Evolutionary conservation across 495 filamentous ascomycete genomes (phyloP), one percentile per base, ranked within the genome.

Genomic region (Hypomontagnella monticulosa): DNA sequence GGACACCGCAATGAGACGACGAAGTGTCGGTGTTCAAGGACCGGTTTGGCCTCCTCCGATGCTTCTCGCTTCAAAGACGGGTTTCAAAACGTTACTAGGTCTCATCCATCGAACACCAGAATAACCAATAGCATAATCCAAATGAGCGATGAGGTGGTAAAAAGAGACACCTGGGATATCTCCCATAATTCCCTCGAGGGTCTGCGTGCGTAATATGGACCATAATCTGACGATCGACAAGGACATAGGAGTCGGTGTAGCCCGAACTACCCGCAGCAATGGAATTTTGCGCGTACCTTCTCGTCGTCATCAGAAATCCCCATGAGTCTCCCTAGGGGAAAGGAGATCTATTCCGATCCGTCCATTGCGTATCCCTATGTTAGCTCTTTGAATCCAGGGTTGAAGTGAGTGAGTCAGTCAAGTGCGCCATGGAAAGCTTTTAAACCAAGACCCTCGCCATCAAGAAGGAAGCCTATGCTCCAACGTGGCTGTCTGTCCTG

Each of bases 401-500:
- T 27, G 34, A 15, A 41, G 49, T n/a, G 30, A 12, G 4, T 52
- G n/a, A 19, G 9, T 2, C 34, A 23, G 19, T 20, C 9, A 12
- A 30, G 43, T 20, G 37, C 36, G 6, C 18, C 49, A 14, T 9
- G 12, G 30, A 4, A 30, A 16, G 20, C n/a, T 12, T 36, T 44
- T 42, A 30, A 4, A 5, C 27, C 3, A 40, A 27, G 23, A 27
- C 32, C 27, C 37, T 19, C 14, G 1, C 30, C 15, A 27, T 38
- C 19, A 10, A 38, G 16, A 19, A 50, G 30, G 52, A 61, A 60
- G 19, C 32, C 12, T 36, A 36, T 40, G 23, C 40, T 42, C 51
- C 47, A 20, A 54, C 27, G 46, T 52, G 9, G 41, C 15, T 47
- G 50, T 62, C 40, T 53, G 11, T 36, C 41, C 34, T 52, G 46